Evolutionary conservation across 1,284 basidiomycete genomes (phyloP).

Genomic region (Exsudoporus floridanus): DNA sequence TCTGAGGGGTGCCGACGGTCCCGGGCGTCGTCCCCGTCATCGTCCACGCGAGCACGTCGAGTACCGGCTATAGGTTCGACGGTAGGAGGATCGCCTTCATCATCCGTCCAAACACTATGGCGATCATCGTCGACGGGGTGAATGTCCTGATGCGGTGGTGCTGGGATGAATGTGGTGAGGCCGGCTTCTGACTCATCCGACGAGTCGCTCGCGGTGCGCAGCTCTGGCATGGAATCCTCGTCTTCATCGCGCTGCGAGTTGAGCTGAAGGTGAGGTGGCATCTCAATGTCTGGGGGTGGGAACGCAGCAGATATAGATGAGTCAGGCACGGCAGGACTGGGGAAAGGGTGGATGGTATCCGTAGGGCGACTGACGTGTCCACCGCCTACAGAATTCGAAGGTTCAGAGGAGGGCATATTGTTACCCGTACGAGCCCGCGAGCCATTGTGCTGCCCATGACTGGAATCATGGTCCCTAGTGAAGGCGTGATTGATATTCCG

Average conservation of each 20-base stretch:
- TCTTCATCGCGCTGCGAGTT: slow-evolving; percentile 24
- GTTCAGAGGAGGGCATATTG: slow-evolving; percentile 2
- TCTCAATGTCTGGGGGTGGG: slow-evolving; percentile 2
- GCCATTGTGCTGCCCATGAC: background rate
- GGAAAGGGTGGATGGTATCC: slow-evolving; percentile 3
- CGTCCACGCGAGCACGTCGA: slow-evolving; percentile 52
- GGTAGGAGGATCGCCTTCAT: slow-evolving; percentile 27
- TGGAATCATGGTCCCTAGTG: slow-evolving; percentile 6
- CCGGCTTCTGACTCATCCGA: slow-evolving; percentile 33
- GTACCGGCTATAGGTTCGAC: slow-evolving; percentile 29
- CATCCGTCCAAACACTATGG: slow-evolving; percentile 32
- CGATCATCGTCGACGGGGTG: slow-evolving; percentile 32
- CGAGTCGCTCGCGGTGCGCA: slow-evolving; percentile 41
- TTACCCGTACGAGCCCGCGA: background rate
- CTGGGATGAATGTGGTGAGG: slow-evolving; percentile 36
- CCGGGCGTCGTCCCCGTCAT: slow-evolving; percentile 53
- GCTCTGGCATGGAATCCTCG: slow-evolving; percentile 41
- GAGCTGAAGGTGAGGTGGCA: slow-evolving; percentile 6
- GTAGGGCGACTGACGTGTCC: slow-evolving; percentile 2
- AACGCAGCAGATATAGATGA: slow-evolving; percentile 3
- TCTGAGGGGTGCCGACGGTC: slow-evolving; percentile 62
- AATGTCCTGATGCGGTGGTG: slow-evolving; percentile 12
- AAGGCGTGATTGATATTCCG: slow-evolving; percentile 37
- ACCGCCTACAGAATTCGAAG: background rate
- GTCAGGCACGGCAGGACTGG: background rate